Base-by-base conservation (phyloP, 2,329 filamentous ascomycete genomes). In the Aspergillus candidus region DNA sequence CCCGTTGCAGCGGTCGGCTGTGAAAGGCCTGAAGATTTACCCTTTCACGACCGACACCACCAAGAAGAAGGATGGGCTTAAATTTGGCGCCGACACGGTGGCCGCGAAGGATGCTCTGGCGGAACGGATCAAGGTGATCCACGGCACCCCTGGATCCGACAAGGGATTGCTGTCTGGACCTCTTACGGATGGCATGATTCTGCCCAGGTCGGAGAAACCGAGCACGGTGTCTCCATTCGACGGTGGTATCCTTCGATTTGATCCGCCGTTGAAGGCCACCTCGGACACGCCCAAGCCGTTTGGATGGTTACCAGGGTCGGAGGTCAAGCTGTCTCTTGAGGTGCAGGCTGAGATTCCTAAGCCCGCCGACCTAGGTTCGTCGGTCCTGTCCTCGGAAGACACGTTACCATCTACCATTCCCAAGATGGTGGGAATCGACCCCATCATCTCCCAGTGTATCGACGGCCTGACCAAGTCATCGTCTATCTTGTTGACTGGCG, bases 401-500 rank as follows among this genome's bases (percentile, higher is more conserved):
- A 72, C 75, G 7, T 67, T 87, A 7, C 70, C 77, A 7, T 60
- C 67, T 3, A 59, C 71, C 15, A 68, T 76, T 31, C 79, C 84
- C 8, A 63, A 75, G 3, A 73, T 98, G 52, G 88, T 97, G 13
- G 91, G 90, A 1, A 91, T 97, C 45, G 88, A 97, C 55, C 71
- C 76, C 2, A 71, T 94, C 0, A 76, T 95, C 22, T 73, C 78
- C 5, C 82, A 88, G 53, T 74, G 94, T 14, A 75, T 84, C 47
- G 83, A 80, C 2, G 86, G 94, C 55, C 72, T 98, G 4, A 80
- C 83, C 1, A 86, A 94, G 55, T 80, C 87, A 52, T 96, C 91
- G 0, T 97, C 93, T 0, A 86, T 96, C 1, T 73, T 98, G 17
- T 68, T 98, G 35, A 94, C 89, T 0, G 93, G 93, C 32, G 88